Evolutionary conservation across 2,329 filamentous ascomycete species (phyloP).

Genomic region (Penicillium sp.): DNA sequence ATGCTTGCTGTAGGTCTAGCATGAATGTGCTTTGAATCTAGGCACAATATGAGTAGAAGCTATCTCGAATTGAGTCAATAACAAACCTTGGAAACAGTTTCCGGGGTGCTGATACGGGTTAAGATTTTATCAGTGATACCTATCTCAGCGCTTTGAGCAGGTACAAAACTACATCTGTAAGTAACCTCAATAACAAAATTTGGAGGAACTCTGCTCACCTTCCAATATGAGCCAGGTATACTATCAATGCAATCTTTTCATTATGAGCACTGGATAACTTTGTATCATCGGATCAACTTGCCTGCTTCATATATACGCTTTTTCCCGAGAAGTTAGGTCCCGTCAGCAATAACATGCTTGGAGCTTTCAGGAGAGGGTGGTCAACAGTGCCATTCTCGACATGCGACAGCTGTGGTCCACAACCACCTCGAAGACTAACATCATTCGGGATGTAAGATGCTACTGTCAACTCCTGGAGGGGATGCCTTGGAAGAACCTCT

Average conservation of each 20-base stretch:
- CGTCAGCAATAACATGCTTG: constrained; percentile 75
- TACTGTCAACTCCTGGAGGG: constrained; percentile 79
- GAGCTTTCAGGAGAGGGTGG: constrained; percentile 26
- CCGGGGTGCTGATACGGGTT: constrained; percentile 74
- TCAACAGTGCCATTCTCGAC: neutral
- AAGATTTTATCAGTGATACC: constrained; percentile 91
- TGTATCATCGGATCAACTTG: constrained; percentile 10
- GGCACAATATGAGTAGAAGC: neutral
- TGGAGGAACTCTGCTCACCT: constrained; percentile 29
- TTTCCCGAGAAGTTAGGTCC: constrained; percentile 97
- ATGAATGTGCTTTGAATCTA: constrained; percentile 63
- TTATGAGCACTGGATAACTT: neutral
- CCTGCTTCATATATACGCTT: constrained; percentile 89
- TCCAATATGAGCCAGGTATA: constrained; percentile 88
- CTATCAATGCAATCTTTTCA: constrained; percentile 67
- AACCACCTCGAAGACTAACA: constrained; percentile 58
- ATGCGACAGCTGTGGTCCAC: constrained; percentile 35
- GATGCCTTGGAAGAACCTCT: constrained; percentile 52
- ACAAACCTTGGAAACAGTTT: constrained; percentile 57
- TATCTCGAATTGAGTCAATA: neutral
- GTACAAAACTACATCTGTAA: constrained; percentile 65
- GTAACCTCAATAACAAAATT: neutral
- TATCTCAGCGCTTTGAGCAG: constrained; percentile 69
- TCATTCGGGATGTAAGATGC: constrained; percentile 79
- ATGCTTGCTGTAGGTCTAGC: constrained; percentile 85